phyloP scores from a whole-genome alignment of 371 early-diverging fungal species.

The Saksenaea oblongispora region DNA sequence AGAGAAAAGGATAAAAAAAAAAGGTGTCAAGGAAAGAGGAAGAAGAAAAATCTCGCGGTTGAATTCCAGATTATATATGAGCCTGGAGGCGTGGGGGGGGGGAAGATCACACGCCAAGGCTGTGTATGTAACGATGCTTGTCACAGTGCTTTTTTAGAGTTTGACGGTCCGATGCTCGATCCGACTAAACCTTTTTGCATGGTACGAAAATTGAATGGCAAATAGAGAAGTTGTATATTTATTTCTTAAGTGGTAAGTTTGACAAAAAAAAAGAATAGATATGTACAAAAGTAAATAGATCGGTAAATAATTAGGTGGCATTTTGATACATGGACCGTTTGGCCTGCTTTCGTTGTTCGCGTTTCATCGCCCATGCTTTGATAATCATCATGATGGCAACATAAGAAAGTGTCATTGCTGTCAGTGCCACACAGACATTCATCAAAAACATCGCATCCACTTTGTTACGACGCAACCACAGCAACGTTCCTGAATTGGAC shows the following conservation, averaged over 20 bases:
- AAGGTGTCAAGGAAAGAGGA: background rate
- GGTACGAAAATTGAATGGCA: background rate
- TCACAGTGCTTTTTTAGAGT: background rate
- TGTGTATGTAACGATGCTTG: no score
- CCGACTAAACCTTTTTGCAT: background rate
- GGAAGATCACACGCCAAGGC: no score
- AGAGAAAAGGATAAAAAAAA: background rate
- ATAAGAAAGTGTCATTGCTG: conserved; percentile 40
- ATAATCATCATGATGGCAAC: conserved; percentile 37
- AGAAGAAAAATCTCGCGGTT: background rate
- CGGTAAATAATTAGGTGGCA: background rate
- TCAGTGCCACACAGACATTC: conserved; percentile 49
- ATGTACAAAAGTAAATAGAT: background rate
- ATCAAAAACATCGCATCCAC: conserved; percentile 53
- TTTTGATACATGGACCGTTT: background rate
- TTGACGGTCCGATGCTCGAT: background rate
- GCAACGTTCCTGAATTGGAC: conserved; percentile 48
- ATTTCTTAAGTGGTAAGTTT: no score
- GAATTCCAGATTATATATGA: no score
- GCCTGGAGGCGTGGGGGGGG: no score
- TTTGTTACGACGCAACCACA: conserved; percentile 42
- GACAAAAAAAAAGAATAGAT: background rate
- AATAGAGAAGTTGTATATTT: background rate
- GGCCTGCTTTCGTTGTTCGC: conserved; percentile 36
- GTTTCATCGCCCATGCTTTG: conserved; percentile 48